Percentiles rank a stretch among this genome's conserved stretches.
These are phyloP conservation scores for Geranium incanum DNA, from an alignment of 441 rosid genomes.

Conservation along the genomic window DNA sequence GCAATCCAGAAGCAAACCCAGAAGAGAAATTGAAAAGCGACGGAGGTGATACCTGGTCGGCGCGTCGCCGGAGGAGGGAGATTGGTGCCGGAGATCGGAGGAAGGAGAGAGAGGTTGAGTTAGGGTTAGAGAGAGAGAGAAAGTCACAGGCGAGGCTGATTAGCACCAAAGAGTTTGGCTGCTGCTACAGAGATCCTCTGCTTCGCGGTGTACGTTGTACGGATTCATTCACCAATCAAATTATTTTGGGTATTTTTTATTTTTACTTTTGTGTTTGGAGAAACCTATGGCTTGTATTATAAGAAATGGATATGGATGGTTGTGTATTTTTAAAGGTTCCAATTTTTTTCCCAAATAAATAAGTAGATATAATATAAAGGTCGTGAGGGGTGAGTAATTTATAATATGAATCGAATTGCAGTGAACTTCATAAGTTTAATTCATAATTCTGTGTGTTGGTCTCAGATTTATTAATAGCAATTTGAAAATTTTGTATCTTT, in stretches of 20 bases:
- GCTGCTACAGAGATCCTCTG: slow-evolving; percentile 7
- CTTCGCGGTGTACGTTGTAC: neutral
- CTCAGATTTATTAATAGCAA: too few relatives aligned
- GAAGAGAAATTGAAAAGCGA: neutral
- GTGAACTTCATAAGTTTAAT: too few relatives aligned
- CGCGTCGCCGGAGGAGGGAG: neutral
- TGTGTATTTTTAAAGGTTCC: too few relatives aligned
- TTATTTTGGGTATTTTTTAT: neutral
- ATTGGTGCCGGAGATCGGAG: neutral
- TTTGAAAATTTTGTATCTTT: too few relatives aligned
- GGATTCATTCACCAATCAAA: neutral
- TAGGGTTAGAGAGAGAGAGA: slow-evolving; percentile 6
- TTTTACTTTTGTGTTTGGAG: too few relatives aligned
- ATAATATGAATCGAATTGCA: too few relatives aligned
- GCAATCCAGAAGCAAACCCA: neutral
- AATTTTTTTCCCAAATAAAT: too few relatives aligned
- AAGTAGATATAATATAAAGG: too few relatives aligned
- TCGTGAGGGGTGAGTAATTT: too few relatives aligned
- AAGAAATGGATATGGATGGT: too few relatives aligned
- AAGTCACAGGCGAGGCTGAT: neutral
- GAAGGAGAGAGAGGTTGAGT: neutral
- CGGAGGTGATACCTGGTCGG: neutral
- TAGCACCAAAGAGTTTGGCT: neutral
- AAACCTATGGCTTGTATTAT: too few relatives aligned
- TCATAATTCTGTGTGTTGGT: too few relatives aligned